Base-by-base conservation (phyloP, 208 protist species). In the Novymonas esmeraldas region DNA sequence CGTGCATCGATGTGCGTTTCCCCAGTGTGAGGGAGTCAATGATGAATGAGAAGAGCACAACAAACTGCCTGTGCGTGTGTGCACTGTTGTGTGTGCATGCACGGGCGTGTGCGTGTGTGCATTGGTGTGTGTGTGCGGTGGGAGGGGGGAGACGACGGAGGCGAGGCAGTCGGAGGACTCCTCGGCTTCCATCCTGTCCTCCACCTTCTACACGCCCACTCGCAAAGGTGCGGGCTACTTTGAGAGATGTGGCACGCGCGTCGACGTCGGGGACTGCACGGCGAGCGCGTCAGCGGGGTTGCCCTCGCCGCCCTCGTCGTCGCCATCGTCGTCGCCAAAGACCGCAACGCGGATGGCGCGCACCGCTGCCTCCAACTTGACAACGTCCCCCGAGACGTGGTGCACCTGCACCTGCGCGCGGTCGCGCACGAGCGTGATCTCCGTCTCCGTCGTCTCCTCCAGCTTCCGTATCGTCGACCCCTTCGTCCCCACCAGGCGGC, bases 381-480 rank as follows among this genome's bases (percentile, higher is more conserved):
- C 70, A 5, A 66, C 71, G 48, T 88, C 71, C 10, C 75, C 78
- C 10, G 48, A 56, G 0, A 58, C 38, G 48, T 75, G 51, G 55
- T 76, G 84, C 28, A 88, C 59, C 54, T 85, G 79, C 26, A 88
- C 68, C 60, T 85, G 69, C 28, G 50, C 57, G 10, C 31, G 36
- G 6, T 81, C 73, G 6, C 66, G 64, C 38, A 70, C 55, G 6
- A 88, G 70, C 22, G 71, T 33, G 26, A 88, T 82, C 48, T 79
- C 72, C 16, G 79, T 81, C 13, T 69, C 69, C 5, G 78, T 85
- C 0, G 41, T 34, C 13, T 73, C 49, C 60, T 85, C 70, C 46
- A 88, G 34, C 45, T 77, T 49, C n/a, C 57, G 64, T 7, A 87
- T 78, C 18, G 55, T 81, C 18, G 57, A 20, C 31, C 82, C 71